Evolutionary conservation across 2,329 filamentous ascomycete genomes (phyloP).

Genomic region (Beauveria brongniartii): DNA sequence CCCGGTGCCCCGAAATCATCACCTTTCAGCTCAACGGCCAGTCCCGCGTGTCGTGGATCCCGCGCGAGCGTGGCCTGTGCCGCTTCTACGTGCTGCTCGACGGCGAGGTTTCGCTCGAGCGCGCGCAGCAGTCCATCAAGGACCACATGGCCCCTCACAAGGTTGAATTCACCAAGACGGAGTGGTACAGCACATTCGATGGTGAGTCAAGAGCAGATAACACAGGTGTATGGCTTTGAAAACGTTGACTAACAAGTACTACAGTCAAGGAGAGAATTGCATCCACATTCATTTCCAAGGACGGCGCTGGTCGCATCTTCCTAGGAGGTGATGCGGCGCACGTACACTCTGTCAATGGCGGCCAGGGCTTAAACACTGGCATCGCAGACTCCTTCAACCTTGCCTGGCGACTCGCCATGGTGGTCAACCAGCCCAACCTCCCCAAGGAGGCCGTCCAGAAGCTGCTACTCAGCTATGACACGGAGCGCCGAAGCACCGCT

Average conservation of each 20-base stretch:
- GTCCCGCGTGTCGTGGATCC: conserved; percentile 40
- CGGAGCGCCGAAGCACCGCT: conserved; percentile 34
- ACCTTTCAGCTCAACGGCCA: conserved; percentile 38
- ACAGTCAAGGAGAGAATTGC: conserved; percentile 33
- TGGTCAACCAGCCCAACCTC: conserved; percentile 19
- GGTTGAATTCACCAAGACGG: conserved; percentile 34
- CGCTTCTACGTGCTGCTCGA: conserved; percentile 40
- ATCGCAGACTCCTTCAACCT: conserved; percentile 48
- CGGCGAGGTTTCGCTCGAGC: conserved; percentile 32
- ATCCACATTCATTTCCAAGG: conserved; percentile 29
- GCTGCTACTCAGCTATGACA: conserved; percentile 35
- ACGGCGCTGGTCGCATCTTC: conserved; percentile 36
- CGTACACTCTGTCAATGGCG: conserved; percentile 47
- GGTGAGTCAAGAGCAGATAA: conserved; percentile 21
- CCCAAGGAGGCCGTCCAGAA: conserved; percentile 15
- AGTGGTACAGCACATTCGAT: conserved; percentile 44
- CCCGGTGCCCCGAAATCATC: conserved; percentile 37
- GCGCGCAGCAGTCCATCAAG: conserved; percentile 33
- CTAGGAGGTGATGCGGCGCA: conserved; percentile 50
- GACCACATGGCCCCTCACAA: conserved; percentile 35
- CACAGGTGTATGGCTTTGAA: fast-evolving
- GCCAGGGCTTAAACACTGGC: conserved; percentile 51
- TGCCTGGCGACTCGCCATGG: conserved; percentile 40
- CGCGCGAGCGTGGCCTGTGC: conserved; percentile 37
- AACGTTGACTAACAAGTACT: not conserved